Evolutionary conservation across 202 grass and related monocot genomes (phyloP), one percentile per base, ranked within the genome.

Genomic region (Setaria viridis): DNA sequence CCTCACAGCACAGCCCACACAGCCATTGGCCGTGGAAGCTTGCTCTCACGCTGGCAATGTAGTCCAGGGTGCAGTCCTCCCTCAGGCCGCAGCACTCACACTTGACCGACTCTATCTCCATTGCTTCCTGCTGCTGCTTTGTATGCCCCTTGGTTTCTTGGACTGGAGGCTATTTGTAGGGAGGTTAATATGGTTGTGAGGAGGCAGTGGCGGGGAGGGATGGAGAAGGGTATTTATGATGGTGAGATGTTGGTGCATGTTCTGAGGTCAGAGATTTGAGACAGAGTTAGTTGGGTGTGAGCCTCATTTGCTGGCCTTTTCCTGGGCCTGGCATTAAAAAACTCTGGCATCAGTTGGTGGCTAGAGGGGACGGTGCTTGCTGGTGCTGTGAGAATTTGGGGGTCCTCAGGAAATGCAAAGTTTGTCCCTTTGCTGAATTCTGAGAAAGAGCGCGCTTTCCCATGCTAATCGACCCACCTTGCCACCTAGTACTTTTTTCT

Each of bases 1-100:
- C 95, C 70, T 98, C 95, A 20, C 91, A 92, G 87, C 95, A 98
- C 33, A 98, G 82, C 69, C 95, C 95, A n/a, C 95, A 98, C 13
- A 98, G 74, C 95, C 95, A 98, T 79, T 86, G 88, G 70, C 89
- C 95, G 4, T 93, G 72, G 72, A 98, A 98, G 77, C 82, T 81
- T 7, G 93, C 89, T 78, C 87, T 90, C 73, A 98, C 91, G 14
- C 85, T 89, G 53, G 85, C 62, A 85, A 98, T 98, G 91, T 98
- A 98, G 59, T 89, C 81, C 53, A 65, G 86, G 75, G 92, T 97
- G 92, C 94, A 97, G 73, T 97, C 94, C 85, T 97, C 94, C 71
- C 86, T 87, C 59, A 97, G 86, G 58, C 90, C 92, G 54, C 94
- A 97, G 80, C 94, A 97, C 25, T 92, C 92, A 6, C 94, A 97